Evolutionary conservation across 139 green algal genomes (phyloP), one percentile per base, ranked within the genome.

Genomic region (Astrephomene gubernaculifera): DNA sequence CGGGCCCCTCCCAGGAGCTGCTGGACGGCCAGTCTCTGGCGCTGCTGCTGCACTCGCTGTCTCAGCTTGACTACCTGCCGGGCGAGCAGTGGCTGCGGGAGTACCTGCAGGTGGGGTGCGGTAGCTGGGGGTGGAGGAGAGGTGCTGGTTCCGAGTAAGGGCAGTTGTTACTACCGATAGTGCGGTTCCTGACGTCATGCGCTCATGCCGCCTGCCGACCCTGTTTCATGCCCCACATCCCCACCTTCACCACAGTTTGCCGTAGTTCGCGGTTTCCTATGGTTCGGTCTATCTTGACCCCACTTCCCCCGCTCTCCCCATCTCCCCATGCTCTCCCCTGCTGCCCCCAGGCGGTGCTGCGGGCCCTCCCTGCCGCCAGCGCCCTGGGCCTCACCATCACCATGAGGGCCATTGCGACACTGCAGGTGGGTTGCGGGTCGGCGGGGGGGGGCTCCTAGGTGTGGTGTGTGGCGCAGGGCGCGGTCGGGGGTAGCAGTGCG

Each of bases 21-120:
- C 74, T 82, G 27, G 57, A 71, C 38, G 57, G 10, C 14, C 74
- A 82, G 52, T 52, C 36, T 0, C 74, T 82, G 53, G 54, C 74
- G 54, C 24, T 82, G 74, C 74, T 82, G 36, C 29, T 71, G 38
- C 74, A 82, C 57, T 36, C n/a, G 8, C 53, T 82, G 54, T 21
- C 24, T 21, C 74, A 57, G 60, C 38, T 82, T 7, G 74, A 82
- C 38, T 82, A 82, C 57, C 9, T 82, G 27, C 74, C 74, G 4
- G 2, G 36, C 12, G 74, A 54, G 29, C 29, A 14, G 3, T 82
- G 74, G 74, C 39, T 71, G 53, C 17, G n/a, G 38, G 57, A 71
- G 22, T 82, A 60, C 74, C 27, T 79, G 71, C 12, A 3, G 71
- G 71, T 65, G 45, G 31, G 71, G n/a, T 41, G 10, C 5, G 27